phyloP scores from a whole-genome alignment of 345 rosid genomes.

The Aegle marmelos region DNA sequence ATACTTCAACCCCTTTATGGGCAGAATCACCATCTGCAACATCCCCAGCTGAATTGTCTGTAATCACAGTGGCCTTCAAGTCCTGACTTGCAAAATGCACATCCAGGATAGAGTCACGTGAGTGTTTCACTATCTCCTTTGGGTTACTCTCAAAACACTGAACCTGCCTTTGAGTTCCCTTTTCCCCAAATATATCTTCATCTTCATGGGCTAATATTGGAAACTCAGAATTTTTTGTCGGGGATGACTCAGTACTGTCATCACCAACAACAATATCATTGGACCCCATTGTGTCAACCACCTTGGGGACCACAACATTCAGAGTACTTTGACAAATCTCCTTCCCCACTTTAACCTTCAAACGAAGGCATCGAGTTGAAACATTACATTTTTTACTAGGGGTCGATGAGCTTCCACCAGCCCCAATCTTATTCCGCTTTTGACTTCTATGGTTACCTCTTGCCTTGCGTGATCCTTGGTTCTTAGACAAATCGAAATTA shows the following conservation, averaged over 20 bases:
- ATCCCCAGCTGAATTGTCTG: slow-evolving; percentile 42
- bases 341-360: slow-evolving; percentile 83
- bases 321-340: slow-evolving; percentile 36
- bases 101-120: slow-evolving; percentile 32
- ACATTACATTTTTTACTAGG: slow-evolving; percentile 35
- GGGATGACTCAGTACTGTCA: slow-evolving; percentile 13
- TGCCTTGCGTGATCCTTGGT: slow-evolving; percentile 33
- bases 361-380: slow-evolving; percentile 54
- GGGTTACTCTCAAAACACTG: slow-evolving; percentile 24
- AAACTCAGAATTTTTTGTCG: slow-evolving; percentile 28
- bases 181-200: slow-evolving; percentile 35
- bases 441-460: slow-evolving; percentile 30
- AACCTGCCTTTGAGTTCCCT: slow-evolving; percentile 25
- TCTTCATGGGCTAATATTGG: slow-evolving; percentile 21
- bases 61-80: slow-evolving; percentile 25
- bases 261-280: slow-evolving; percentile 24
- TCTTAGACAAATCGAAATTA: slow-evolving; percentile 33
- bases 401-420: slow-evolving; percentile 26
- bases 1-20: slow-evolving; percentile 34
- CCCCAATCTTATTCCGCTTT: slow-evolving; percentile 30
- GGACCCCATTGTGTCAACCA: slow-evolving; percentile 33
- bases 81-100: slow-evolving; percentile 27
- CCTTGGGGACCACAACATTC: slow-evolving; percentile 35
- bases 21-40: slow-evolving; percentile 32
- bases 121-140: slow-evolving; percentile 24